phyloP scores from a whole-genome alignment of 2,329 filamentous ascomycete genomes.

The Trichothecium sympodiale region DNA sequence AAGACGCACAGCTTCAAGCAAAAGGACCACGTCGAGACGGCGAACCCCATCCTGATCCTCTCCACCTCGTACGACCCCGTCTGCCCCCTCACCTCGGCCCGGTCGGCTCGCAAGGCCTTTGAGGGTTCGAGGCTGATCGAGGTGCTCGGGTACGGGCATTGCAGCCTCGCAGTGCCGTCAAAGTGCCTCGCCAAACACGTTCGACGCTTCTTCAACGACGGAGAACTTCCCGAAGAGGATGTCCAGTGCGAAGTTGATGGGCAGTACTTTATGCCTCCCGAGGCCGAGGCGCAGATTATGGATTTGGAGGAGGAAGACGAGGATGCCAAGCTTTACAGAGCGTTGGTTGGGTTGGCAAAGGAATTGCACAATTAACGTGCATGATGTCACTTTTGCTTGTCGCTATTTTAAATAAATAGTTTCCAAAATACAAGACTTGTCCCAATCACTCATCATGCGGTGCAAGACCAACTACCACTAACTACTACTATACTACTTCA shows the following conservation, averaged over 20 bases:
- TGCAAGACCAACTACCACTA: too few species aligned
- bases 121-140: constrained; percentile 17
- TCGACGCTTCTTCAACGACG: constrained; percentile 23
- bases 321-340: background rate
- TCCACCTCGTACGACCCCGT: constrained; percentile 33
- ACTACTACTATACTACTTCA: constrained; percentile 11
- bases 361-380: too few species aligned
- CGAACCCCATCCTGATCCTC: constrained; percentile 18
- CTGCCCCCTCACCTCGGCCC: constrained; percentile 31
- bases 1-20: constrained; percentile 17
- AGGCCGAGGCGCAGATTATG: background rate
- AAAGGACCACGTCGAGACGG: constrained; percentile 18
- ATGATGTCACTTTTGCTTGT: too few species aligned
- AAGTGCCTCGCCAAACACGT: constrained; percentile 23
- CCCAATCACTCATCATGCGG: too few species aligned
- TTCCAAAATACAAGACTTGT: too few species aligned
- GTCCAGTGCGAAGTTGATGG: constrained; percentile 25
- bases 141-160: background rate
- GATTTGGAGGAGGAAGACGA: constrained; percentile 1
- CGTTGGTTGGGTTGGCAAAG: background rate
- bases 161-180: constrained; percentile 18
- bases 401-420: too few species aligned
- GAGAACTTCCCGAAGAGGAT: constrained; percentile 22
- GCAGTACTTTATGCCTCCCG: constrained; percentile 19
- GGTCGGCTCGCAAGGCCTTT: constrained; percentile 21